A percentile compares a stretch with the other conserved stretches of the same genome.
Evolutionary conservation across 441 rosid species (phyloP).

Genomic region (Populus hybrid): DNA sequence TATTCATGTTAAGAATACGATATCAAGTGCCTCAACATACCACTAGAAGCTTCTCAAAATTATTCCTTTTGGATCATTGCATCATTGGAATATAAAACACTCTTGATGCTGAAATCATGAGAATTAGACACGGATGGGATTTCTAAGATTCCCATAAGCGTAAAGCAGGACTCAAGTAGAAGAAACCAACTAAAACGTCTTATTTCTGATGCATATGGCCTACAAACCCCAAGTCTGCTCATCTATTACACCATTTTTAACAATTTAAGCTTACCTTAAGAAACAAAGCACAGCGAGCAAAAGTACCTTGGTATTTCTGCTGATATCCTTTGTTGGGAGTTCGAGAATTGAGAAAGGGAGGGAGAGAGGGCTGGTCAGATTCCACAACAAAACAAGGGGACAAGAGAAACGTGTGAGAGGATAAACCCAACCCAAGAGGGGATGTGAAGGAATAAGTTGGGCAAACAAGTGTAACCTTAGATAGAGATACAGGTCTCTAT

Average conservation of each 20-base stretch:
- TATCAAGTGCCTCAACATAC: neutral
- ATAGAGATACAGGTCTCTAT: neutral
- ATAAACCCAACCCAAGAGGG: neutral
- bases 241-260: neutral
- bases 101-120: neutral
- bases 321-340: neutral
- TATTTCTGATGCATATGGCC: neutral
- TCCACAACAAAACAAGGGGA: conserved; percentile 1
- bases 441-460: neutral
- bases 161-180: neutral
- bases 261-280: neutral
- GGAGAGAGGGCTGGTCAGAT: neutral
- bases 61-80: neutral
- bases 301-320: neutral
- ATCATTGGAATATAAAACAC: neutral
- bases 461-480: neutral
- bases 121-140: neutral
- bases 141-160: neutral
- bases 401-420: neutral
- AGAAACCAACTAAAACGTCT: neutral
- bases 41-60: neutral
- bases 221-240: neutral
- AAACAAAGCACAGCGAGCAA: neutral
- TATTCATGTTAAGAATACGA: neutral
- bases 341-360: neutral